phyloP scores from a whole-genome alignment of 2,329 filamentous ascomycete species.

The Fonsecaea erecta region DNA sequence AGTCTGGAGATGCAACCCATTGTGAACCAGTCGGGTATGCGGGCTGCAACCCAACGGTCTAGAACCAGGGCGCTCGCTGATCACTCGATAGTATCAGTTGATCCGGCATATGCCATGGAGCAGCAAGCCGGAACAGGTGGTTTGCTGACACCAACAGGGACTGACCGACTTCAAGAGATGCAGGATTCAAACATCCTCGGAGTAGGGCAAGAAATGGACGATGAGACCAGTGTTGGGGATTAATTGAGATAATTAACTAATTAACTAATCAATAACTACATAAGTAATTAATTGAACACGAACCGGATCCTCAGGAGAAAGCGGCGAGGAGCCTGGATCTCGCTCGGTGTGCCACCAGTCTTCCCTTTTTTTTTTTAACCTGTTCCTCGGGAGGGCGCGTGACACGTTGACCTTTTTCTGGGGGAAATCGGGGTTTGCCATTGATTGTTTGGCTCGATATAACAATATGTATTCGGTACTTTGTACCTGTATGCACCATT shows the following conservation, averaged over 20 bases:
- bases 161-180: background rate
- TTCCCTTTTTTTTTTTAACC: no score
- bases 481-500: background rate
- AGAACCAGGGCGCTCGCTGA: constrained; percentile 3
- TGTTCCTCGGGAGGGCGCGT: constrained; percentile 13
- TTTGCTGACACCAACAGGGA: background rate
- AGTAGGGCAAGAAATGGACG: background rate
- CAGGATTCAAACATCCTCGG: background rate
- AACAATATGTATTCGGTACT: background rate
- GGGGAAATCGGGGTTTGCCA: background rate
- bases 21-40: constrained; percentile 7
- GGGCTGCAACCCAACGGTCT: background rate
- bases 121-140: background rate
- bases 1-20: background rate
- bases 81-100: constrained; percentile 1
- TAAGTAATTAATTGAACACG: background rate
- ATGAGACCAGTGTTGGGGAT: background rate
- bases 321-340: background rate
- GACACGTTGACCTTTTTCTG: constrained; percentile 20
- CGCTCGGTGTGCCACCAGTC: no score
- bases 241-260: no score
- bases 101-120: background rate
- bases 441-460: background rate
- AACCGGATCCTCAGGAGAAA: constrained; percentile 10
- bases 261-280: no score